Evolutionary conservation across 1,284 basidiomycete species (phyloP).

Genomic region (Cystobasidium pallidum): DNA sequence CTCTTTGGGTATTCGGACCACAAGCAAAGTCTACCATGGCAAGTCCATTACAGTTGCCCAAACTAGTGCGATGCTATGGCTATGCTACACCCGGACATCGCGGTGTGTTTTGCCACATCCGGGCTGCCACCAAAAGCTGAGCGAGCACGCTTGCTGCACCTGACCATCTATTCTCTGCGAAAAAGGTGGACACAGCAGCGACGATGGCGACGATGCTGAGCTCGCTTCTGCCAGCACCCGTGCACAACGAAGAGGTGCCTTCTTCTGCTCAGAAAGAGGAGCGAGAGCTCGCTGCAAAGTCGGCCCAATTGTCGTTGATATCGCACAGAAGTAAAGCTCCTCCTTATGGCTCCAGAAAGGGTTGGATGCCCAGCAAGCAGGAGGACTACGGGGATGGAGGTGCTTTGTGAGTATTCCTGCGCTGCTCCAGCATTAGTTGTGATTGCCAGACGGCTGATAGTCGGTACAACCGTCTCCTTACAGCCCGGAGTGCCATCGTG

Average conservation of each 20-base stretch:
- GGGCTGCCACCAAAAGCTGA: background rate
- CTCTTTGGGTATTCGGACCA: too few species aligned
- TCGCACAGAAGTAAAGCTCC: conserved; percentile 58
- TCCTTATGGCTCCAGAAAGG: conserved; percentile 78
- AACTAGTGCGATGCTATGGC: too few species aligned
- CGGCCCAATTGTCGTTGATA: conserved; percentile 29
- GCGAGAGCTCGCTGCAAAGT: conserved; percentile 33
- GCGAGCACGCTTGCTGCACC: background rate
- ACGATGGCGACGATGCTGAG: conserved; percentile 36
- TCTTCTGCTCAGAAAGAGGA: conserved; percentile 14
- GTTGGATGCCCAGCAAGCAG: conserved; percentile 80
- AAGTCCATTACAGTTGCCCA: too few species aligned
- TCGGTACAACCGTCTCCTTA: background rate
- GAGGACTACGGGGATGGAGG: conserved; percentile 93
- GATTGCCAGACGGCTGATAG: background rate
- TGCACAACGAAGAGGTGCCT: conserved; percentile 28
- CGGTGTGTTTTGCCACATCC: conserved; percentile 17
- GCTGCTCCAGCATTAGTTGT: background rate
- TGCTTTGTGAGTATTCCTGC: conserved; percentile 60
- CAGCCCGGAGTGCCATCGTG: conserved; percentile 89
- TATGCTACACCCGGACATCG: too few species aligned
- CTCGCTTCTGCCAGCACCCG: conserved; percentile 40
- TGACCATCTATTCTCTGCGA: background rate
- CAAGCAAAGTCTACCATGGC: too few species aligned
- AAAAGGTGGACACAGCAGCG: background rate